Percentiles rank a stretch among this genome's conserved stretches.
These are phyloP conservation scores for Phaeolepiota aurea DNA, from an alignment of 768 basidiomycete genomes.

Conservation along the genomic window DNA sequence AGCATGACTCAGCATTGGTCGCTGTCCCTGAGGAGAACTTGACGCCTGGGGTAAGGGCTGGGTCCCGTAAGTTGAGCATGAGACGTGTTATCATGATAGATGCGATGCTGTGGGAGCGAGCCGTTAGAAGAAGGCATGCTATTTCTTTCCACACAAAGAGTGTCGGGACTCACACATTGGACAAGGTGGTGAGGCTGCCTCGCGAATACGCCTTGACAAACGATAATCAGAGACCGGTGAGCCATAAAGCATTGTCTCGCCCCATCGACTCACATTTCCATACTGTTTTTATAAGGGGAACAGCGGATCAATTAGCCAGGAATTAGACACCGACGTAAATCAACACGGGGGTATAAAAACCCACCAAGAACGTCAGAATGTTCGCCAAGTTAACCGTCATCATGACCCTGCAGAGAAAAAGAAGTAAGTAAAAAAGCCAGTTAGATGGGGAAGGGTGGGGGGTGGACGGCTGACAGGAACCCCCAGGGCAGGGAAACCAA, in stretches of 20 bases:
- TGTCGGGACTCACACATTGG: slow-evolving; percentile 22
- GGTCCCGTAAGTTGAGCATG: slow-evolving; percentile 33
- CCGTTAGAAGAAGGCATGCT: too few relatives aligned
- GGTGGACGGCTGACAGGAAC: too few relatives aligned
- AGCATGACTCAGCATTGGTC: not conserved
- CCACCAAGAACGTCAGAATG: not conserved
- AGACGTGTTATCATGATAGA: slow-evolving; percentile 29
- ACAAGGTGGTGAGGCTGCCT: slow-evolving; percentile 17
- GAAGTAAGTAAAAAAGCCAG: too few relatives aligned
- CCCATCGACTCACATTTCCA: too few relatives aligned
- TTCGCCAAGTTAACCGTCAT: not conserved
- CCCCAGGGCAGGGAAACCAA: too few relatives aligned
- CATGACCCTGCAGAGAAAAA: not conserved
- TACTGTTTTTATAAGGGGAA: too few relatives aligned
- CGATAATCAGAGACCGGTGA: not conserved
- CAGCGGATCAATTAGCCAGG: too few relatives aligned
- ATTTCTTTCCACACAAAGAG: not conserved
- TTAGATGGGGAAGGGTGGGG: too few relatives aligned
- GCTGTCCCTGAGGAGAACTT: not conserved
- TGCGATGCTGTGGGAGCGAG: slow-evolving; percentile 21
- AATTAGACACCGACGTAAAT: too few relatives aligned
- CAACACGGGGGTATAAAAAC: too few relatives aligned
- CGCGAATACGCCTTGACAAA: not conserved
- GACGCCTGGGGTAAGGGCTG: slow-evolving; percentile 8
- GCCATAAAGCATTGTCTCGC: too few relatives aligned